Percentiles rank a stretch among this genome's conserved stretches.
Conservation (phyloP, 495 filamentous ascomycete species). For the Lichina pygmaea region DNA sequence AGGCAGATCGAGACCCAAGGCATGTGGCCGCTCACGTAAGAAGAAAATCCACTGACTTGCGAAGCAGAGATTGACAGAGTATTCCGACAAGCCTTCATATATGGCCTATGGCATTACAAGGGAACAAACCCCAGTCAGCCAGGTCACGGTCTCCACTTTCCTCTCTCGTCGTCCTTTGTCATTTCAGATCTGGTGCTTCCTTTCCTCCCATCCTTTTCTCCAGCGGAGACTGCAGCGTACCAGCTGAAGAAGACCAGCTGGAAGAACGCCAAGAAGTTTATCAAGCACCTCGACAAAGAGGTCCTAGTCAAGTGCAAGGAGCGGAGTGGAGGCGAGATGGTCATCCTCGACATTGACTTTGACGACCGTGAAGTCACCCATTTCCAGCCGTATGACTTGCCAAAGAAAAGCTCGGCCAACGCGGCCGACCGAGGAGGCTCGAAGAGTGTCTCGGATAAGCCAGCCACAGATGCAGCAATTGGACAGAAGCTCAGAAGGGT, state of each 20-base stretch:
- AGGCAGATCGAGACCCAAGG: conserved; percentile 29
- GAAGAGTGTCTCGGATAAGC: conserved; percentile 11
- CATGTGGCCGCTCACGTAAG: conserved; percentile 5
- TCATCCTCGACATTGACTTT: conserved; percentile 42
- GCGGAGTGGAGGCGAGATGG: conserved; percentile 33
- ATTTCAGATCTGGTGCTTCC: conserved; percentile 40
- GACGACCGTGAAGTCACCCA: conserved; percentile 21
- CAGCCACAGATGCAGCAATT: conserved; percentile 19
- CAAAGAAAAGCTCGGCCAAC: conserved; percentile 17
- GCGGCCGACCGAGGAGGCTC: conserved; percentile 7
- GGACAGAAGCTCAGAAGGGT: conserved; percentile 29
- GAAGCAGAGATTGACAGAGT: conserved; percentile 36
- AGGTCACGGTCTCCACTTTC: conserved; percentile 29
- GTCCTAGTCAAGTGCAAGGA: conserved; percentile 37
- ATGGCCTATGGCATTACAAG: conserved; percentile 25
- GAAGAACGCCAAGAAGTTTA: conserved; percentile 50
- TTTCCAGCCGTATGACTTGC: conserved; percentile 38
- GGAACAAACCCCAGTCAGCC: conserved; percentile 23
- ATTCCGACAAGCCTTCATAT: conserved; percentile 42
- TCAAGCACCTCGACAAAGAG: conserved; percentile 42
- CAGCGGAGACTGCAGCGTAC: conserved; percentile 26
- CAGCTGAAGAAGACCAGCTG: conserved; percentile 52
- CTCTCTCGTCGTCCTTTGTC: conserved; percentile 34
- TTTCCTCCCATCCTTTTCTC: conserved; percentile 32
- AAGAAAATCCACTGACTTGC: not conserved